A percentile compares a stretch with the other conserved stretches of the same genome.
Conservation (phyloP, 352 stramenopile genomes). For the Phytophthora pseudosyringae region DNA sequence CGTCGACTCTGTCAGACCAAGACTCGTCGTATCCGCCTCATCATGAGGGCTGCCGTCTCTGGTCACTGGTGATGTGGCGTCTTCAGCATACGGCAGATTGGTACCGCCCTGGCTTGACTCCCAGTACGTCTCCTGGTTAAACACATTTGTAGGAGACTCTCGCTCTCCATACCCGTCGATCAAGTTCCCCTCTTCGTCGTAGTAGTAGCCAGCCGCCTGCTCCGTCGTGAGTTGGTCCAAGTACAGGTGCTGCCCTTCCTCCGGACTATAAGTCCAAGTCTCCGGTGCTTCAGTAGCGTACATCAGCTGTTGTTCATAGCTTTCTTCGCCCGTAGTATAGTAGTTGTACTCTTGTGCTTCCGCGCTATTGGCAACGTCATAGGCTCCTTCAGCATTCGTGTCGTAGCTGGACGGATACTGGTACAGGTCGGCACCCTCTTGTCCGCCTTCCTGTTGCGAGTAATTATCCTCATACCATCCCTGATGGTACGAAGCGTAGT, state of each 20-base stretch:
- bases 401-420: conserved; percentile 25
- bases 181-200: conserved; percentile 33
- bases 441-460: conserved; percentile 11
- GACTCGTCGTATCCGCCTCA: conserved; percentile 1
- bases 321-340: conserved; percentile 5
- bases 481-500: conserved; percentile 14
- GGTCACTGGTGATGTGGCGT: not conserved
- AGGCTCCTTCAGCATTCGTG: not conserved
- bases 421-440: not conserved
- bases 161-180: conserved; percentile 21
- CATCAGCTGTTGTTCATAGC: conserved; percentile 4
- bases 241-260: conserved; percentile 24
- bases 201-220: conserved; percentile 33
- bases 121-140: conserved; percentile 62
- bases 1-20: conserved; percentile 1
- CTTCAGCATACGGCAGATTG: conserved; percentile 3
- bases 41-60: conserved; percentile 15
- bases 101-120: conserved; percentile 46
- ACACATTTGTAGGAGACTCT: conserved; percentile 30
- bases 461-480: conserved; percentile 18
- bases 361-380: not conserved
- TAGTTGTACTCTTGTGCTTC: conserved; percentile 21
- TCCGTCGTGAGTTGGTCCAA: conserved; percentile 31
- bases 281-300: not conserved
- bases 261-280: conserved; percentile 18